A percentile compares a stretch with the other conserved stretches of the same genome.
Evolutionary conservation across 345 rosid genomes (phyloP).

Genomic region (Turritis glabra): DNA sequence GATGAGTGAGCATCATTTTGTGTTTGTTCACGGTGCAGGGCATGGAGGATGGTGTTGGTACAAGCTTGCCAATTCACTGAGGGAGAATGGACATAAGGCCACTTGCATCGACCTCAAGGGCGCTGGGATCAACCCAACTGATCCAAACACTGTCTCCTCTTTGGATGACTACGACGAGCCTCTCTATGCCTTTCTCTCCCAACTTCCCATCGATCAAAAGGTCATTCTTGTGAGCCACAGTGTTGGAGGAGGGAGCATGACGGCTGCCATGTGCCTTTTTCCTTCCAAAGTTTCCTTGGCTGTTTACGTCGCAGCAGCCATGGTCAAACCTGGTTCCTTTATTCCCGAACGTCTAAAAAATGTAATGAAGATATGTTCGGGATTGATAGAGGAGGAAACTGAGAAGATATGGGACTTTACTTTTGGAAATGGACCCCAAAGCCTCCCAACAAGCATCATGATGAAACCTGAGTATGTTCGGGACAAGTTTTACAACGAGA

Average conservation of each 20-base stretch:
- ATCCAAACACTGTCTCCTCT: constrained; percentile 44
- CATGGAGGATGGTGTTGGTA: constrained; percentile 67
- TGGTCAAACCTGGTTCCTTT: constrained; percentile 44
- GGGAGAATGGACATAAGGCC: constrained; percentile 43
- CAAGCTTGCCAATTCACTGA: constrained; percentile 44
- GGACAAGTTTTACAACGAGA: constrained; percentile 37
- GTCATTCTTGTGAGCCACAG: constrained; percentile 56
- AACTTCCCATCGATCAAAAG: constrained; percentile 42
- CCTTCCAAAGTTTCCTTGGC: constrained; percentile 44
- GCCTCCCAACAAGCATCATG: constrained; percentile 42
- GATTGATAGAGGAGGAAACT: constrained; percentile 21
- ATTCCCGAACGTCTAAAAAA: constrained; percentile 17
- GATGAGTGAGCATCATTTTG: constrained; percentile 40
- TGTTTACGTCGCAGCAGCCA: constrained; percentile 47
- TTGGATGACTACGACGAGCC: constrained; percentile 50
- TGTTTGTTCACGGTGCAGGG: constrained; percentile 48
- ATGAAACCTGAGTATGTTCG: constrained; percentile 40
- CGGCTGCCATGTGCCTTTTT: constrained; percentile 44
- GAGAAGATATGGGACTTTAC: constrained; percentile 30
- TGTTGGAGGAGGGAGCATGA: constrained; percentile 49
- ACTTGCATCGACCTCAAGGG: constrained; percentile 51
- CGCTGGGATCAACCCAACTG: constrained; percentile 43
- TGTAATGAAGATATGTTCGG: constrained; percentile 31
- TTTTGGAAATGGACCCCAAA: constrained; percentile 41
- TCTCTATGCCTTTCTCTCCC: constrained; percentile 37